These are phyloP conservation scores for Penicillium manginii DNA, from an alignment of 495 filamentous ascomycete genomes.

Conservation along the genomic window DNA sequence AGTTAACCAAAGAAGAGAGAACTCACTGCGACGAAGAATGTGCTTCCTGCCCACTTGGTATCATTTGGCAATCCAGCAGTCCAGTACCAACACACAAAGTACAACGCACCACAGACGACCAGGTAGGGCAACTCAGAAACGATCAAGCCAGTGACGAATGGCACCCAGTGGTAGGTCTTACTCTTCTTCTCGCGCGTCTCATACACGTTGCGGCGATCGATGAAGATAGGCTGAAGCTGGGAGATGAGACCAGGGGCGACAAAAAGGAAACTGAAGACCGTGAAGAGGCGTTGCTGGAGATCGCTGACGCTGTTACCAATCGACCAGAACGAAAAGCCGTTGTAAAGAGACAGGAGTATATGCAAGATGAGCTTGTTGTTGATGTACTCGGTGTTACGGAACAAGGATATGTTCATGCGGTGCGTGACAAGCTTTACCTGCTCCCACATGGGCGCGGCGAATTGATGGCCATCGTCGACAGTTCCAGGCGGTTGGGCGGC, in stretches of 20 bases:
- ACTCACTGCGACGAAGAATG: slow-evolving; percentile 47
- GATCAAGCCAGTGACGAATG: slow-evolving; percentile 54
- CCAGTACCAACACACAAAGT: slow-evolving; percentile 59
- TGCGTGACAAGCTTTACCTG: slow-evolving; percentile 61
- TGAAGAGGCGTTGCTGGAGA: slow-evolving; percentile 39
- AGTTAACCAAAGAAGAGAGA: too few species aligned
- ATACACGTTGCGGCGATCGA: slow-evolving; percentile 56
- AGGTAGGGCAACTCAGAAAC: slow-evolving; percentile 58
- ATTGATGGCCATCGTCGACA: slow-evolving; percentile 51
- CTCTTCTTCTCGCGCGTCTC: slow-evolving; percentile 55
- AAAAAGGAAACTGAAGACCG: slow-evolving; percentile 56
- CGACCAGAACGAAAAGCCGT: slow-evolving; percentile 48
- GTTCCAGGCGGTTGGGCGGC: slow-evolving; percentile 35
- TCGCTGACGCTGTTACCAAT: slow-evolving; percentile 30
- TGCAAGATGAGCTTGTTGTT: slow-evolving; percentile 60
- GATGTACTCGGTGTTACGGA: slow-evolving; percentile 64
- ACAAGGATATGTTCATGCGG: slow-evolving; percentile 62
- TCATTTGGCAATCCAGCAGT: slow-evolving; percentile 34
- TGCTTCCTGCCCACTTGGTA: slow-evolving; percentile 51
- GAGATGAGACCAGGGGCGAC: slow-evolving; percentile 52
- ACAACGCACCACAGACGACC: slow-evolving; percentile 50
- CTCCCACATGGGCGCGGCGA: slow-evolving; percentile 58
- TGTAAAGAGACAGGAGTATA: slow-evolving; percentile 38
- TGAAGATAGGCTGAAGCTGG: slow-evolving; percentile 57
- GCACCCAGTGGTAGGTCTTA: slow-evolving; percentile 57